Evolutionary conservation across 2,329 filamentous ascomycete species (phyloP).

Genomic region (Ilyonectria mors-panacis): DNA sequence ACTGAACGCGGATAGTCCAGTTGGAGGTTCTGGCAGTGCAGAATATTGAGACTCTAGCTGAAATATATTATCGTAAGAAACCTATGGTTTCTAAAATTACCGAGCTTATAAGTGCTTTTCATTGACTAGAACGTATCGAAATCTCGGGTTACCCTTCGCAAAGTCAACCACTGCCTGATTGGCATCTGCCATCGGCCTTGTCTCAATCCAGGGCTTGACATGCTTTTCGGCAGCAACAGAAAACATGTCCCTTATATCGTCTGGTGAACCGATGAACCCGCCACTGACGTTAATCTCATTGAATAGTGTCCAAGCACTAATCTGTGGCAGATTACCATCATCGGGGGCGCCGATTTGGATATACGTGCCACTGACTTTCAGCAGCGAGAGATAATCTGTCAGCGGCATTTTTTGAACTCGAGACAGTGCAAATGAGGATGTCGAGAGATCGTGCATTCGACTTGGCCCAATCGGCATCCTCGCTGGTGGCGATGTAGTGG

Average conservation of each 20-base stretch:
- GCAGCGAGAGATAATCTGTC: constrained; percentile 31
- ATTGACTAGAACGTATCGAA: constrained; percentile 57
- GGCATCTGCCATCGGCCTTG: constrained; percentile 67
- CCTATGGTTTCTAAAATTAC: no score
- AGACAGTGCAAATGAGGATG: constrained; percentile 80
- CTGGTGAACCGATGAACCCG: no score
- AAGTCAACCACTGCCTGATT: constrained; percentile 70
- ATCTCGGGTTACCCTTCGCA: constrained; percentile 65
- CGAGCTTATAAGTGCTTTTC: no score
- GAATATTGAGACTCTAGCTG: no score
- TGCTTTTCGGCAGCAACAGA: constrained; percentile 68
- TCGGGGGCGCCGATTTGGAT: constrained; percentile 69
- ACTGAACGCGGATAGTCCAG: no score
- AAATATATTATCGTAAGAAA: no score
- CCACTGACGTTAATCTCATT: no score
- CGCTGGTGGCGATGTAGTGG: constrained; percentile 69
- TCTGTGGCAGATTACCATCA: background rate
- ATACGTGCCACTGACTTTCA: constrained; percentile 69
- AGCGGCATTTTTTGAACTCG: constrained; percentile 48
- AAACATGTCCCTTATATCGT: constrained; percentile 51
- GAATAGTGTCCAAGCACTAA: no score
- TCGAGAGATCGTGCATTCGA: constrained; percentile 73
- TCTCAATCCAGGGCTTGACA: constrained; percentile 45
- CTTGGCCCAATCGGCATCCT: constrained; percentile 66
- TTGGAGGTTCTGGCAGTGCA: no score